Evolutionary conservation across 345 rosid genomes (phyloP), one percentile per base, ranked within the genome.

Genomic region (Aquilaria sinensis): DNA sequence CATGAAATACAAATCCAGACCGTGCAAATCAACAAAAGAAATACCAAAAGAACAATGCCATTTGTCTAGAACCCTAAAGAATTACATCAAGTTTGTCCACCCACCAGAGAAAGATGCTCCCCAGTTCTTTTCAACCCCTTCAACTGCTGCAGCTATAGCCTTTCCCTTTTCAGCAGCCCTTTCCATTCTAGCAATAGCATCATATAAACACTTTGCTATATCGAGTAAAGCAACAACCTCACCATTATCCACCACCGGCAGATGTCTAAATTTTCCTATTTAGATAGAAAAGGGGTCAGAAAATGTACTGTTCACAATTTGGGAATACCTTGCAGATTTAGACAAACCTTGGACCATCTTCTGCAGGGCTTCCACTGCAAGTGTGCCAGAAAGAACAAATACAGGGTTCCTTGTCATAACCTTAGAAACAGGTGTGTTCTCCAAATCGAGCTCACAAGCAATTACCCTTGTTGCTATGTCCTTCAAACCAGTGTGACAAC

Each of bases 131-230:
- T 95, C 99, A 64, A 87, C 98, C 45, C 98, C 99, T 89, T 95
- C 99, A 54, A 95, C 99, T 6, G 98, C 97, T 41, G 99, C 98
- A 76, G 99, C 98, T 66, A 95, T 89, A 46, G 98, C 99, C 64
- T 95, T 95, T 64, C 99, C 97, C 71, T 95, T 95, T 77, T 95
- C 99, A 75, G 96, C 94, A 33, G 94, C 94, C 75, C 99, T 95
- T 80, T 95, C 99, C 99, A 95, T 74, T 51, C 99, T 96, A 65
- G 97, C 96, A 77, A 95, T 95, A 23, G 99, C 97, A 79, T 95
- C 99, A 58, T 91, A 89, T 57, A 95, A 71, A 80, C 99, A 95
- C 80, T 95, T 95, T 6, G 99, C 94, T 75, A 91, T 95, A 62
- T 95, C 98, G 41, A 95, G 86, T 63, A 95, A 76, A 61, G 99